A percentile compares a stretch with the other conserved stretches of the same genome.
These are phyloP conservation scores for Coccomyxa sp. DNA, from an alignment of 139 green algal genomes.

Conservation along the genomic window DNA sequence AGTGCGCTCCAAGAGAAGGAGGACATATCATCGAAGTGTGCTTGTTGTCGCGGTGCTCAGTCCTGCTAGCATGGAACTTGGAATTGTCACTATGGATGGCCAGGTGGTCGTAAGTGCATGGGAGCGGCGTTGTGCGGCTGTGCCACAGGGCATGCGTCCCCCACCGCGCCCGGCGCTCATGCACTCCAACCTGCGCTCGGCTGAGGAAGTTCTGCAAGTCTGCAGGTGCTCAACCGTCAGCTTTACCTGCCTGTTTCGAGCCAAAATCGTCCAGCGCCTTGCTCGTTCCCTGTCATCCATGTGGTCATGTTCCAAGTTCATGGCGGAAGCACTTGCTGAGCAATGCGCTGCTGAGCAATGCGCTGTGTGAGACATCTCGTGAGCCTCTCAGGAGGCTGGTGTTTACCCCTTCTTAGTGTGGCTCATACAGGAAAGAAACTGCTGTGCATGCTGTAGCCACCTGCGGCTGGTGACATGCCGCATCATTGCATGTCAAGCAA, in stretches of 20 bases:
- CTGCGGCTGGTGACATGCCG: not conserved
- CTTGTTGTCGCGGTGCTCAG: too few relatives aligned
- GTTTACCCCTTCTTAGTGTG: not conserved
- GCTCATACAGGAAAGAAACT: not conserved
- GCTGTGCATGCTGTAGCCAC: not conserved
- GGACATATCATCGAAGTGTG: too few relatives aligned
- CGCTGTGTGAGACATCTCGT: too few relatives aligned
- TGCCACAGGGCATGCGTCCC: not conserved
- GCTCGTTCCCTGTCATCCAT: not conserved
- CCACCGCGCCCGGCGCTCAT: conserved; percentile 42
- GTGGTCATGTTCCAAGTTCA: too few relatives aligned
- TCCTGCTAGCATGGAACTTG: too few relatives aligned
- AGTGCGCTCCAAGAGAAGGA: too few relatives aligned
- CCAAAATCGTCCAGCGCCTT: not conserved
- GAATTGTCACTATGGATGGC: too few relatives aligned
- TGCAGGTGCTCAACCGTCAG: conserved; percentile 13
- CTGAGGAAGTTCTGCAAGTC: conserved; percentile 20
- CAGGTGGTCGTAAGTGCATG: conserved; percentile 35
- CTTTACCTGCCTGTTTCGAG: not conserved
- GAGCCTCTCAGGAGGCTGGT: not conserved
- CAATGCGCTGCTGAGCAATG: too few relatives aligned
- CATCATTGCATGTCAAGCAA: not conserved
- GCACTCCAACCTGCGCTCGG: conserved; percentile 50
- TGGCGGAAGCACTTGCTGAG: too few relatives aligned
- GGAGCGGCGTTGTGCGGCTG: conserved; percentile 28